A percentile compares a stretch with the other conserved stretches of the same genome.
These are phyloP conservation scores for Sporothrix inflata DNA, from an alignment of 2,329 filamentous ascomycete genomes.

Conservation along the genomic window DNA sequence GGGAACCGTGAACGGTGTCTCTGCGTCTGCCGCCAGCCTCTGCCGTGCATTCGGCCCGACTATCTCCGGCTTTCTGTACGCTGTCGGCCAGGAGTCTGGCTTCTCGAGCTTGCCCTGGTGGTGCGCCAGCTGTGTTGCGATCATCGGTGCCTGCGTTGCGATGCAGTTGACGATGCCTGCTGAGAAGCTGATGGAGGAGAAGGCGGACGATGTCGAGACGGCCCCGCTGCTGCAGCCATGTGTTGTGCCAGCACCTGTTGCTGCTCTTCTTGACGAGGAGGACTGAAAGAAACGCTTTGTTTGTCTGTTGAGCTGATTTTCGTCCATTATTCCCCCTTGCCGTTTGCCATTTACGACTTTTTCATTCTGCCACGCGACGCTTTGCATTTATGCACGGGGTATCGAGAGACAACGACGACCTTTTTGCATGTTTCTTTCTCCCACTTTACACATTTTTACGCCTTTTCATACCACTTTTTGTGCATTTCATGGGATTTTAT, in stretches of 20 bases:
- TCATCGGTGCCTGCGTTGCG: conserved; percentile 74
- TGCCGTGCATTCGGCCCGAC: conserved; percentile 88
- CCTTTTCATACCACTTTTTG: conserved; percentile 8
- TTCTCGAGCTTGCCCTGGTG: conserved; percentile 94
- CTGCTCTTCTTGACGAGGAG: neutral
- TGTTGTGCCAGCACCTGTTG: neutral
- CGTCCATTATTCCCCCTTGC: neutral
- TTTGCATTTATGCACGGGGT: conserved; percentile 23
- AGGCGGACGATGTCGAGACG: conserved; percentile 45
- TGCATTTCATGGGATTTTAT: conserved; percentile 3
- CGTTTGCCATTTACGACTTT: neutral
- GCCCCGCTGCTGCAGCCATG: neutral
- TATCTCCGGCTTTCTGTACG: conserved; percentile 82
- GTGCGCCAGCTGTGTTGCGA: conserved; percentile 77
- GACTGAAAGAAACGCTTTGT: neutral
- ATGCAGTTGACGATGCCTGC: conserved; percentile 72
- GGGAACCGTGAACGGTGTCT: conserved; percentile 89
- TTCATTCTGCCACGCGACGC: neutral
- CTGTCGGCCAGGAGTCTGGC: conserved; percentile 75
- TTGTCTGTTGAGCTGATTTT: neutral
- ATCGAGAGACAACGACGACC: conserved; percentile 13
- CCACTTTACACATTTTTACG: neutral
- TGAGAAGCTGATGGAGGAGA: conserved; percentile 46
- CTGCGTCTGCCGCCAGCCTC: conserved; percentile 86
- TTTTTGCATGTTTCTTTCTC: neutral